Evolutionary conservation across 257 asterid genomes (phyloP), one percentile per base, ranked within the genome.

Genomic region (Nicotiana tomentosiformis): DNA sequence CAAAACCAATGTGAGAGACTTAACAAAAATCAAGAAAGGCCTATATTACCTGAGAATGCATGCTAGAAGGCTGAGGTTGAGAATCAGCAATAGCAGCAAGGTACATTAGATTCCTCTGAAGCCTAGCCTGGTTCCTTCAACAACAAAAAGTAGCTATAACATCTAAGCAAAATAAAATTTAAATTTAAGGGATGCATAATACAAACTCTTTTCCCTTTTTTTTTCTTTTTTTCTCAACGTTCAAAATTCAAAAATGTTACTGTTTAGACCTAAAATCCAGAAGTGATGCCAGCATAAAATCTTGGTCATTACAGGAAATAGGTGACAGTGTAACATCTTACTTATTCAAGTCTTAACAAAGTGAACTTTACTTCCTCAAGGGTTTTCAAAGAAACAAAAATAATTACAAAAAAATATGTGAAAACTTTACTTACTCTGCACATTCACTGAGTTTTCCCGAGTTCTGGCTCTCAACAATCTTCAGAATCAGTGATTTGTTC

Each of bases 81-180:
- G 98, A 92, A 90, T 96, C 99, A 39, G 99, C 99, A 43, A 96
- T 96, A 5, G 99, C 98, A 33, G 99, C 99, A 9, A 96, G 98
- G 84, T 94, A 96, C 99, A 96, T 96, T 84, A 96, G 88, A 87
- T 96, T 96, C 56, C 97, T 85, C 86, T 96, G 99, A 8, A 96
- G 93, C 81, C 95, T 89, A 1, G 98, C 99, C 79, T 94, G 99
- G 83, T 92, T 93, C 87, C 99, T 96, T 85, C 56, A n/a, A 82
- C 2, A 53, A 23, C 66, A 78, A 4, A 15, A 26, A 9, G 4
- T 77, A 20, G 10, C 3, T 67, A 61, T 8, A 61, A 20, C 16
- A 29, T 14, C 14, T 20, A 26, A 49, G 81, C 33, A 3, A 37
- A 10, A 20, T 26, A n/a, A 37, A 5, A 2, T 32, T 14, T 55